Base-by-base conservation (phyloP, 179 eudicot species). In the Amaranthus tricolor region DNA sequence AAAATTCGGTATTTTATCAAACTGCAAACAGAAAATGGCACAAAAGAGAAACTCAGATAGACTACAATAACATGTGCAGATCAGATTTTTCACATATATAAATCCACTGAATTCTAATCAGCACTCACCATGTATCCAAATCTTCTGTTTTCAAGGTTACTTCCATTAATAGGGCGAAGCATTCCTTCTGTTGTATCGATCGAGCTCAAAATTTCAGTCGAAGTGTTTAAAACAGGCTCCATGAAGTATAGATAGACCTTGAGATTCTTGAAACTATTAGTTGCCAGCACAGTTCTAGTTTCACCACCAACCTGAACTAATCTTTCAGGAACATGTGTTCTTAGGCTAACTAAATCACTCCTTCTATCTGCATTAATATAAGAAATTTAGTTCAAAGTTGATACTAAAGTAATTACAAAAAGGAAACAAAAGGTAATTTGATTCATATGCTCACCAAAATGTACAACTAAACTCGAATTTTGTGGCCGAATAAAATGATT, bases 241-340 rank as follows among this genome's bases (percentile, higher is more conserved):
- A 90, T 81, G 81, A 95, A 95, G 84, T 95, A 95, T n/a, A 93
- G 77, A 81, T 88, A 95, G 66, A 89, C 85, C 85, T 88, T 88
- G 52, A 95, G 85, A 77, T 86, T 84, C 78, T 86, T 75, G 31
- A 78, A 55, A 21, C 74, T 86, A 70, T 90, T 92, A 47, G 99
- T 90, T 77, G 97, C 99, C 76, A 82, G 82, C 57, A 89, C 90
- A 11, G 89, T 87, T 86, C 98, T 92, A 5, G 85, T 88, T 76
- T 89, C 89, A 64, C 83, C 86, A 52, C 84, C 81, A 44, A 95
- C 83, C 82, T 88, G 83, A 76, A 95, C 79, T 52, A 88, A 83
- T 84, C 66, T 80, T 73, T 95, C 93, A 19, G 96, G 93, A 62
- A 95, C 84, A 79, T 81, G 97, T 77, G 86, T 86, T 85, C 93